These are phyloP conservation scores for Fraxinus nigra DNA, from an alignment of 305 asterid species.

Conservation along the genomic window DNA sequence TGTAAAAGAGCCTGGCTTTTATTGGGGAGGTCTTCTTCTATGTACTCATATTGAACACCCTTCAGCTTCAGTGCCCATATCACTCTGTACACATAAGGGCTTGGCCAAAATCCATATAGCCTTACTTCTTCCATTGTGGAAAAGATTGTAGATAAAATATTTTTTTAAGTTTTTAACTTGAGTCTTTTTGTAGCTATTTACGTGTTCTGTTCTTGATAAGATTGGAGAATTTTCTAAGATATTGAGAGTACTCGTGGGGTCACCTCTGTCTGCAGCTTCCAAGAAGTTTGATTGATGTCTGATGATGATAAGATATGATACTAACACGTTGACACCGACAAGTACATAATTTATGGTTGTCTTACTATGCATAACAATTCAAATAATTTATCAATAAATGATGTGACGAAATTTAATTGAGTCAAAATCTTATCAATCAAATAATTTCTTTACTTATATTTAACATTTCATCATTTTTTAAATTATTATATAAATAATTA, in stretches of 20 bases:
- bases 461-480: no score
- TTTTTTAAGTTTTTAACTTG: neutral
- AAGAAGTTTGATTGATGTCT: neutral
- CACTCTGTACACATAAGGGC: slow-evolving; percentile 35
- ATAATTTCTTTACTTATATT: no score
- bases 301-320: neutral
- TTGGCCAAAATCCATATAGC: slow-evolving; percentile 41
- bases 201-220: neutral
- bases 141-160: neutral
- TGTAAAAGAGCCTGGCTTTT: slow-evolving; percentile 37
- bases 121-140: slow-evolving; percentile 32
- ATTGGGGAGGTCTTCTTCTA: slow-evolving; percentile 32
- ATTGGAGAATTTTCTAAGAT: neutral
- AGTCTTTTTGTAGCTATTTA: neutral
- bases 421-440: no score
- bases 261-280: neutral
- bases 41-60: slow-evolving; percentile 41
- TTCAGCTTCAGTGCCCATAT: slow-evolving; percentile 57
- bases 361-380: no score
- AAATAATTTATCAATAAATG: no score
- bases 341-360: neutral
- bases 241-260: neutral
- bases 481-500: no score
- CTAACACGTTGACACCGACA: neutral
- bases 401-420: no score